A percentile compares a stretch with the other conserved stretches of the same genome.
These are phyloP conservation scores for Camillea tinctor DNA, from an alignment of 2,329 filamentous ascomycete species.

Conservation along the genomic window DNA sequence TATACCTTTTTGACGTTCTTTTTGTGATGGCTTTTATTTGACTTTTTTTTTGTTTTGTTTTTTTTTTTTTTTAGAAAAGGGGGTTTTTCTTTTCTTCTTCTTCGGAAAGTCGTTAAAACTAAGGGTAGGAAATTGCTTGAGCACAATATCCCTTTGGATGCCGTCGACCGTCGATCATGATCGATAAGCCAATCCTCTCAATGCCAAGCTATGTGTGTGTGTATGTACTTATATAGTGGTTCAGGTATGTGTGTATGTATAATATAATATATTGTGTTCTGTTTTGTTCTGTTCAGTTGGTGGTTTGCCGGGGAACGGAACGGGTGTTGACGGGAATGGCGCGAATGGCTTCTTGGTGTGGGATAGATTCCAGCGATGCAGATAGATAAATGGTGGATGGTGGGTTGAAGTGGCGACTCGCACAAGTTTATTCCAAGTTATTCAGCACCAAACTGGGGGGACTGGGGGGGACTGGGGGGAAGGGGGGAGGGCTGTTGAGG, in stretches of 20 bases:
- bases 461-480: too few relatives aligned
- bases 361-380: neutral
- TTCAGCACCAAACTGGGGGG: neutral
- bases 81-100: neutral
- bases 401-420: neutral
- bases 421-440: neutral
- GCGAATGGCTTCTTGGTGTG: neutral
- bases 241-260: too few relatives aligned
- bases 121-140: constrained; percentile 30
- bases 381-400: neutral
- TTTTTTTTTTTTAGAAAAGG: constrained; percentile 8
- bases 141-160: constrained; percentile 30
- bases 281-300: neutral
- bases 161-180: constrained; percentile 29
- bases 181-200: constrained; percentile 21
- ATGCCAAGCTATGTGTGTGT: neutral
- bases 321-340: neutral
- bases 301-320: neutral
- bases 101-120: constrained; percentile 4
- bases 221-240: too few relatives aligned
- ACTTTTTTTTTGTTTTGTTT: constrained; percentile 2
- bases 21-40: neutral
- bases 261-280: too few relatives aligned
- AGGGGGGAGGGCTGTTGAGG: too few relatives aligned
- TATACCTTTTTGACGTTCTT: constrained; percentile 14